Evolutionary conservation across 331 rosid species (phyloP).

Genomic region (Quercus phellos): DNA sequence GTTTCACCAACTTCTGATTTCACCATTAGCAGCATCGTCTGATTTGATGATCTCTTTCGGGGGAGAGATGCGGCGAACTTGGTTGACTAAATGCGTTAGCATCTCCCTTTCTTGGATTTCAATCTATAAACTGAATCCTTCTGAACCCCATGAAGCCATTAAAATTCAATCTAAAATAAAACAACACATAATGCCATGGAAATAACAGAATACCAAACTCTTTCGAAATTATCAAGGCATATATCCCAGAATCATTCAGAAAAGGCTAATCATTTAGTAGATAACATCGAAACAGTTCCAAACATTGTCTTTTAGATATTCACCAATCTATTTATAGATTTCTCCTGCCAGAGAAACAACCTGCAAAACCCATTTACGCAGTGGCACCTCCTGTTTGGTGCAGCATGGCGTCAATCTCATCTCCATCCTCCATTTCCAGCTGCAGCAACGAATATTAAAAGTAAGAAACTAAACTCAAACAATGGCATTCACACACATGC

Average conservation of each 20-base stretch:
- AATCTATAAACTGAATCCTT: no score
- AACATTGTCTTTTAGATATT: neutral
- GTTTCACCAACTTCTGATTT: no score
- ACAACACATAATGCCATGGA: neutral
- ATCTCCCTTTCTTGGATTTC: no score
- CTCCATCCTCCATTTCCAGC: constrained; percentile 92
- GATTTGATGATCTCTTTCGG: no score
- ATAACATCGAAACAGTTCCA: neutral
- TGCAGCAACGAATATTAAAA: constrained; percentile 9
- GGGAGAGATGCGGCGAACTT: no score
- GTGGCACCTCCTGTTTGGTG: constrained; percentile 76
- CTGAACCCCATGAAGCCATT: no score
- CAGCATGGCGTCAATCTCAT: constrained; percentile 79
- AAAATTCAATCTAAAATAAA: no score
- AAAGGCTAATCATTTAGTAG: neutral
- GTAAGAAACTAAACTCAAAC: neutral
- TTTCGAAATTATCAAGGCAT: neutral
- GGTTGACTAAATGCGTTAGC: no score
- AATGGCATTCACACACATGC: neutral
- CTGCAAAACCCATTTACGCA: constrained; percentile 14
- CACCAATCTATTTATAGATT: constrained; percentile 23
- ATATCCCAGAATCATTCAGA: neutral
- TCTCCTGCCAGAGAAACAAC: neutral
- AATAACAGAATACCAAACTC: neutral
- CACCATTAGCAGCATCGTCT: no score